Base-by-base conservation (phyloP, 192 early-diverging fungal species). In the Podila epicladia region DNA sequence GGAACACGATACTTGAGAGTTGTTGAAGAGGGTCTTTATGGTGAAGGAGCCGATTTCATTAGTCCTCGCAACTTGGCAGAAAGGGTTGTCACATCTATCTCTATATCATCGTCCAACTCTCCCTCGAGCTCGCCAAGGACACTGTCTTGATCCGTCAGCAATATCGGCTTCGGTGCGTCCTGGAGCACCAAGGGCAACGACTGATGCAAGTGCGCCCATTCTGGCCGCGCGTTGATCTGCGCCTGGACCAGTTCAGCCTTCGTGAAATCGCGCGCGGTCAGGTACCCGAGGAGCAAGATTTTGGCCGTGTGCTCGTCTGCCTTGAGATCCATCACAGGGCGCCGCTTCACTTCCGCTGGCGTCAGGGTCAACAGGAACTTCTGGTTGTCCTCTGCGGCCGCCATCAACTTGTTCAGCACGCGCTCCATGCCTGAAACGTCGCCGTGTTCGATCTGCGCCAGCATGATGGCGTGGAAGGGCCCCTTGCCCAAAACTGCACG, bases 251-350 rank as follows among this genome's bases (percentile, higher is more conserved):
- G 11, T 5, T 80, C 71, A 0, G 58, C 77, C 59, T 80, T 80
- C 5, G 58, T 62, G 5, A 64, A 60, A 28, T 80, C 71, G 15
- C 67, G 59, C 6, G 33, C 22, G 15, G 37, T 31, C 9, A 73
- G 37, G 48, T 80, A 80, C 9, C 77, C 77, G 48, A 80, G 69
- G 7, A 80, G 63, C 77, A 80, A 64, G 45, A 80, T 80, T 5
- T 69, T 80, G 41, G 77, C 77, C 7, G 77, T 80, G 57, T 73
- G 72, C 31, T 80, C 77, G 49, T 80, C 77, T 19, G 77, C 71
- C 0, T 73, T 62, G 53, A 80, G 49, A 64, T 72, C 12, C 1
- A 72, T 3, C 35, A 51, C 19, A 19, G 60, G 60, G 6, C 15
- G 15, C 20, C 37, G 7, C 22, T 61, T 33, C 35, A 19, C 29